These are phyloP conservation scores for Datisca glomerata DNA, from an alignment of 306 rosid genomes.

Conservation along the genomic window DNA sequence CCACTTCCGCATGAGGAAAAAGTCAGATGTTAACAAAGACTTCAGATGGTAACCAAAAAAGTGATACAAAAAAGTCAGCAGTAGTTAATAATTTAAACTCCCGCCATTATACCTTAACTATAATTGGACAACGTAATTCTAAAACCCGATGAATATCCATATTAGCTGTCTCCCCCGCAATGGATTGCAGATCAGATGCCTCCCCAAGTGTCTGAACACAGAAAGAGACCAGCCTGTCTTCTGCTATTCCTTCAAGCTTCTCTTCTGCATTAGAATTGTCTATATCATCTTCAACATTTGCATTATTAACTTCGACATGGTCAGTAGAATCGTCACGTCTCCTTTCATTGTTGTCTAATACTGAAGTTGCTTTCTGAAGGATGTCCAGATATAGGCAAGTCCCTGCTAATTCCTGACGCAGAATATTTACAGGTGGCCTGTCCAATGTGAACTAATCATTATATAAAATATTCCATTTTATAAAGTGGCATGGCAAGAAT, in stretches of 20 bases:
- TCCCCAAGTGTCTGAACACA: slow-evolving; percentile 87
- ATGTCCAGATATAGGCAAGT: slow-evolving; percentile 77
- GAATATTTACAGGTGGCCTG: slow-evolving; percentile 98
- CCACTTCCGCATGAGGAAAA: too few relatives aligned
- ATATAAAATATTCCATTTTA: too few relatives aligned
- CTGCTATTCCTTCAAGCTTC: slow-evolving; percentile 70
- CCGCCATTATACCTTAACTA: slow-evolving; percentile 94
- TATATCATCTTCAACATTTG: slow-evolving; percentile 18
- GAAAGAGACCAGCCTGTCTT: slow-evolving; percentile 80
- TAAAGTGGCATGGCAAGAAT: slow-evolving; percentile 12
- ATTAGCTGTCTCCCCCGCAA: slow-evolving; percentile 62
- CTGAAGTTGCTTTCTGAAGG: slow-evolving; percentile 73
- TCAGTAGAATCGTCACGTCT: slow-evolving; percentile 15
- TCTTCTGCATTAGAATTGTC: slow-evolving; percentile 39
- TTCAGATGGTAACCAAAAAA: too few relatives aligned
- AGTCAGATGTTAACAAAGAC: too few relatives aligned
- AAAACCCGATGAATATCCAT: slow-evolving; percentile 84
- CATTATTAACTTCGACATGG: slow-evolving; percentile 22
- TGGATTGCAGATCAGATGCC: slow-evolving; percentile 90
- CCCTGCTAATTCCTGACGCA: slow-evolving; percentile 88
- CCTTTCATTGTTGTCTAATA: slow-evolving; percentile 28
- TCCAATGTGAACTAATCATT: slow-evolving; percentile 23
- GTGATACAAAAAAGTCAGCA: too few relatives aligned
- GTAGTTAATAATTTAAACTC: too few relatives aligned
- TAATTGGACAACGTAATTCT: slow-evolving; percentile 86